A percentile compares a stretch with the other conserved stretches of the same genome.
Evolutionary conservation across 805 yeast genomes (phyloP).

Genomic region (Jamesozyma hellenica): DNA sequence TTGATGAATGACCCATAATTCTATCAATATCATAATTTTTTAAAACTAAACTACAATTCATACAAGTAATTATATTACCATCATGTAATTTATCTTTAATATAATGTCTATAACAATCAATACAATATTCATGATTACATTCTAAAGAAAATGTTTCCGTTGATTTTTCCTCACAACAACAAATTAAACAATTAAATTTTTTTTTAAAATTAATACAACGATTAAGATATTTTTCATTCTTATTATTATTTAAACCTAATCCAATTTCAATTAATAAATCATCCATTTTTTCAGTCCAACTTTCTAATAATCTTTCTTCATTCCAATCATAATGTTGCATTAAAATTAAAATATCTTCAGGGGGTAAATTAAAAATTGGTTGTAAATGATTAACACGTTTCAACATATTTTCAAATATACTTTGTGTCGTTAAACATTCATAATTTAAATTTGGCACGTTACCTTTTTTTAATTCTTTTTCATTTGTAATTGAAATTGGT

Average conservation of each 20-base stretch:
- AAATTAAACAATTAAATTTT: slow-evolving; percentile 49
- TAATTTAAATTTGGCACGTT: slow-evolving; percentile 20
- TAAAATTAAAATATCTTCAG: slow-evolving; percentile 33
- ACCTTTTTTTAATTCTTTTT: slow-evolving; percentile 13
- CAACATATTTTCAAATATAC: slow-evolving; percentile 25
- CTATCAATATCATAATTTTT: slow-evolving; percentile 34
- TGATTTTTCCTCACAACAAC: slow-evolving; percentile 46
- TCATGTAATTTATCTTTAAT: slow-evolving; percentile 34
- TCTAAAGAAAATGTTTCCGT: slow-evolving; percentile 39
- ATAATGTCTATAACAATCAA: slow-evolving; percentile 56
- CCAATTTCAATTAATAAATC: slow-evolving; percentile 30
- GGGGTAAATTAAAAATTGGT: slow-evolving; percentile 22
- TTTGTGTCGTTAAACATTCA: slow-evolving; percentile 28
- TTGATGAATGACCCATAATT: slow-evolving; percentile 29
- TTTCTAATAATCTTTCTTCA: slow-evolving; percentile 46
- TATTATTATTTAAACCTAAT: slow-evolving; percentile 9
- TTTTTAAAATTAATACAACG: slow-evolving; percentile 15
- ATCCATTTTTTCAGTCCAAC: slow-evolving; percentile 38
- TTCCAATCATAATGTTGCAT: slow-evolving; percentile 49
- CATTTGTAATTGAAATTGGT: slow-evolving; percentile 7
- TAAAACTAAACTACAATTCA: slow-evolving; percentile 41
- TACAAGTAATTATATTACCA: slow-evolving; percentile 53
- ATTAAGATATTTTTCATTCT: neutral
- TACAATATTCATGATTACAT: slow-evolving; percentile 68
- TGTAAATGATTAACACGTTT: slow-evolving; percentile 21